Base-by-base conservation (phyloP, 2,329 filamentous ascomycete species). In the Acarospora socialis region DNA sequence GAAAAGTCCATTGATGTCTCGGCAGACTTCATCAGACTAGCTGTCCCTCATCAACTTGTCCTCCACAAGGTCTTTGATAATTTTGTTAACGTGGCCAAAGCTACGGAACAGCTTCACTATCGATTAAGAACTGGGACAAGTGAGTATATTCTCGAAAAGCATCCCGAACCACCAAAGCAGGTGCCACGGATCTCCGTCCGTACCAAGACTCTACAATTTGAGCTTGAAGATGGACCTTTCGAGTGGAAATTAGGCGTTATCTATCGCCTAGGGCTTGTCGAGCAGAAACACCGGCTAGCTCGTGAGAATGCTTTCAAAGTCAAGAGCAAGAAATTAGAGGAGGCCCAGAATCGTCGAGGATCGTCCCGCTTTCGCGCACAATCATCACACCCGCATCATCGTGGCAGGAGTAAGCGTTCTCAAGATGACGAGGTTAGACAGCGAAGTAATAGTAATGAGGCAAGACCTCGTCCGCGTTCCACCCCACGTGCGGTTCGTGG, bases 161-260 rank as follows among this genome's bases (percentile, higher is more conserved):
- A 70, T 7, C 83, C 90, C 0, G 83, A 93, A 54, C 77, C 69
- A 0, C 83, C 92, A 1, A 95, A 92, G 52, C 64, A 72, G 27
- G 75, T 98, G 0, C 90, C 90, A 2, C 87, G 81, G 48, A 63
- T 98, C 14, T 87, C 84, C 0, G 43, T 98, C 7, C 73, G 84
- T 31, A 79, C 78, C 33, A 80, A 81, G 45, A 81, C 80, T 4
- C 65, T 98, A 15, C 59, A 93, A 2, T 87, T 98, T 37, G 87
- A 95, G 49, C 65, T 98, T 21, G 90, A 98, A 56, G 90, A 98
- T 51, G 87, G 90, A 30, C 78, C 82, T 0, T 98, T 98, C 47
- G 90, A 98, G 53, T 98, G 86, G 81, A 95, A 94, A 51, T 63
- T 98, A 7, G 83, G 86, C 10, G 76, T 84, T 49, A 98, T 98